Evolutionary conservation across 2,329 filamentous ascomycete species (phyloP).

Genomic region (Metarhizium sp.): DNA sequence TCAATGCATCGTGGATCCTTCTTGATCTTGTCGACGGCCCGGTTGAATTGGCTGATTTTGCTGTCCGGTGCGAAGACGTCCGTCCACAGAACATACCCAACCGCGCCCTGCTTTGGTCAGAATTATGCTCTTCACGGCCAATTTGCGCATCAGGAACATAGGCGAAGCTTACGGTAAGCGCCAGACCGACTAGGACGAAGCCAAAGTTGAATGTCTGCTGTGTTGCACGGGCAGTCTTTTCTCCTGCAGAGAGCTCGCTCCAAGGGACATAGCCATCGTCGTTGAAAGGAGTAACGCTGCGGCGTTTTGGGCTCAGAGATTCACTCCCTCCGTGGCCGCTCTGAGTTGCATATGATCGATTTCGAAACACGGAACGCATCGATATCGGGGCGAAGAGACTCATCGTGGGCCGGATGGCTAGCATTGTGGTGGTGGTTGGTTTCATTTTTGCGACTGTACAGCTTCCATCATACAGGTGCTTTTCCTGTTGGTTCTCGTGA

Average conservation of each 20-base stretch:
- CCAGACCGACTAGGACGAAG: slow-evolving; percentile 63
- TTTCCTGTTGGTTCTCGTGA: slow-evolving; percentile 7
- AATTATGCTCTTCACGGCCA: neutral
- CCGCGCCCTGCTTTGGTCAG: slow-evolving; percentile 48
- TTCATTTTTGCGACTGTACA: slow-evolving; percentile 35
- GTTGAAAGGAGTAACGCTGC: slow-evolving; percentile 71
- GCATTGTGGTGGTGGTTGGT: slow-evolving; percentile 25
- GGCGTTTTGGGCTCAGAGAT: slow-evolving; percentile 42
- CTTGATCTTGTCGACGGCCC: slow-evolving; percentile 71
- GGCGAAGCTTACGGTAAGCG: slow-evolving; percentile 54
- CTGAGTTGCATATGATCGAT: slow-evolving; percentile 49
- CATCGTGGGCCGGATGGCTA: slow-evolving; percentile 23
- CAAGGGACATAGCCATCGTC: slow-evolving; percentile 79
- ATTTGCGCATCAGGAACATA: neutral
- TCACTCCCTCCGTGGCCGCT: slow-evolving; percentile 30
- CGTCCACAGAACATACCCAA: slow-evolving; percentile 67
- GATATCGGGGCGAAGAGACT: slow-evolving; percentile 14
- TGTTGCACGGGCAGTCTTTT: slow-evolving; percentile 77
- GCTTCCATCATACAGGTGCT: slow-evolving; percentile 24
- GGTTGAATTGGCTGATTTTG: slow-evolving; percentile 82
- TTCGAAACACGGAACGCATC: neutral
- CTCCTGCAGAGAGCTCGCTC: slow-evolving; percentile 62
- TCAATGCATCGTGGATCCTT: slow-evolving; percentile 60
- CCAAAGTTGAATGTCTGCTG: slow-evolving; percentile 88
- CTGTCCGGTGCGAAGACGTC: slow-evolving; percentile 81